These are phyloP conservation scores for Kodamaea sagamina DNA, from an alignment of 805 yeast species.

Conservation along the genomic window DNA sequence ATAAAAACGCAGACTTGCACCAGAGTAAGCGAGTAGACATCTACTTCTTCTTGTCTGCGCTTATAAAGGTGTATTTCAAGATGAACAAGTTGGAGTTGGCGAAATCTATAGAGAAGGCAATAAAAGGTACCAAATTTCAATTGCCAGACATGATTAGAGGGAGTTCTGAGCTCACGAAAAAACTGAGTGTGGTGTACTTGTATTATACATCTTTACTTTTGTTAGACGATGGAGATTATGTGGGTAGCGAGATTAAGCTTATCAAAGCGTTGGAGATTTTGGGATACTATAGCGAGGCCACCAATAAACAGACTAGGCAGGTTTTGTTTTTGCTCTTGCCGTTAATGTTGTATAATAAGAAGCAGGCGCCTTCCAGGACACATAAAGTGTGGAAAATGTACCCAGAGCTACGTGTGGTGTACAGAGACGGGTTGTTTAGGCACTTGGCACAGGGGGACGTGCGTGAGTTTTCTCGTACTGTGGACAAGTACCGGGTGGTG, in stretches of 20 bases:
- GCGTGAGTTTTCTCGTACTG: conserved; percentile 45
- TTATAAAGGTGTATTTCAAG: conserved; percentile 68
- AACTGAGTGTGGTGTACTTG: conserved; percentile 59
- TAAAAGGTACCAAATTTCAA: conserved; percentile 52
- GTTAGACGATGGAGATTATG: conserved; percentile 64
- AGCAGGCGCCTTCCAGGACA: conserved; percentile 46
- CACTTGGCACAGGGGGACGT: conserved; percentile 60
- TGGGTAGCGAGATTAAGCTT: conserved; percentile 52
- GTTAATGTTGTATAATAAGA: conserved; percentile 51
- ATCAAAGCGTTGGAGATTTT: conserved; percentile 48
- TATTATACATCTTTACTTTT: conserved; percentile 71
- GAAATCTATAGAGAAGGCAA: conserved; percentile 69
- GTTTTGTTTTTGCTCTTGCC: conserved; percentile 68
- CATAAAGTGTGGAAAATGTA: conserved; percentile 37
- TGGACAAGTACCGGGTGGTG: conserved; percentile 48
- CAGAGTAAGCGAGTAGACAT: conserved; percentile 62
- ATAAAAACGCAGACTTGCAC: conserved; percentile 56
- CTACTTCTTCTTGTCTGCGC: conserved; percentile 67
- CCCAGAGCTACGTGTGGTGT: conserved; percentile 45
- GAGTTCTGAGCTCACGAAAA: conserved; percentile 39
- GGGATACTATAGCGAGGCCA: conserved; percentile 22
- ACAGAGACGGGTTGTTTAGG: conserved; percentile 46
- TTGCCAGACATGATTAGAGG: conserved; percentile 48
- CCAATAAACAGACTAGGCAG: conserved; percentile 37
- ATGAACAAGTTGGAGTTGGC: conserved; percentile 72